phyloP scores from a whole-genome alignment of 163 green algal species.

The Scenedesmus sp. region DNA sequence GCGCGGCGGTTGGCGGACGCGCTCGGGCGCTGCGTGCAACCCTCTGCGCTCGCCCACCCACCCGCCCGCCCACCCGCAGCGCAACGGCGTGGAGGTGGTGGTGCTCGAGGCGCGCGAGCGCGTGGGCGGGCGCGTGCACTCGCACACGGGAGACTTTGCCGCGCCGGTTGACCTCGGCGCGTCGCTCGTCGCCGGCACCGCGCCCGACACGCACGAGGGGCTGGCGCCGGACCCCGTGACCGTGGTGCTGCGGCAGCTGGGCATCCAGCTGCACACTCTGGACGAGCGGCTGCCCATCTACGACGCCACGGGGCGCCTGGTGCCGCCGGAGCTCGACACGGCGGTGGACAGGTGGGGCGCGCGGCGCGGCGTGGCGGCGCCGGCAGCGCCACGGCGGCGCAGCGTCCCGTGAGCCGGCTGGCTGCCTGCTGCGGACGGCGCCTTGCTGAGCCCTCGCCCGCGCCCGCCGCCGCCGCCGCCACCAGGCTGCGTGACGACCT shows the following conservation, averaged over 20 bases:
- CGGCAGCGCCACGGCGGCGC: too few species aligned
- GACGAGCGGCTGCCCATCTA: conserved; percentile 65
- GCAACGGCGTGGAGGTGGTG: conserved; percentile 63
- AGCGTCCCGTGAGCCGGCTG: too few species aligned
- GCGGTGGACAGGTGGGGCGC: conserved; percentile 38
- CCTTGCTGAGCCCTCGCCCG: too few species aligned
- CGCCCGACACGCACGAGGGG: conserved; percentile 49
- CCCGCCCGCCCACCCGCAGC: conserved; percentile 47
- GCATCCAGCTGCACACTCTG: conserved; percentile 67
- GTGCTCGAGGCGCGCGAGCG: conserved; percentile 85
- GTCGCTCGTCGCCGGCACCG: conserved; percentile 82
- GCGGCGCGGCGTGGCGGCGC: neutral
- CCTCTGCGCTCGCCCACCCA: neutral
- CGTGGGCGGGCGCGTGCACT: conserved; percentile 83
- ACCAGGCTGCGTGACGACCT: conserved; percentile 58
- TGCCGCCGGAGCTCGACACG: conserved; percentile 49
- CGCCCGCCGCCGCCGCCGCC: too few species aligned
- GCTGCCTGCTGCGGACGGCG: neutral
- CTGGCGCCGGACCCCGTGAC: conserved; percentile 69
- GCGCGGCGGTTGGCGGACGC: too few species aligned
- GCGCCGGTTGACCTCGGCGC: conserved; percentile 85
- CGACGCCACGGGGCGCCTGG: conserved; percentile 46
- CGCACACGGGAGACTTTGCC: conserved; percentile 58
- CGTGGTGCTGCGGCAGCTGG: conserved; percentile 69
- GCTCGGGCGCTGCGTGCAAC: too few species aligned